Conservation (phyloP, 352 stramenopile species). For the Thalassiosira exigua region DNA sequence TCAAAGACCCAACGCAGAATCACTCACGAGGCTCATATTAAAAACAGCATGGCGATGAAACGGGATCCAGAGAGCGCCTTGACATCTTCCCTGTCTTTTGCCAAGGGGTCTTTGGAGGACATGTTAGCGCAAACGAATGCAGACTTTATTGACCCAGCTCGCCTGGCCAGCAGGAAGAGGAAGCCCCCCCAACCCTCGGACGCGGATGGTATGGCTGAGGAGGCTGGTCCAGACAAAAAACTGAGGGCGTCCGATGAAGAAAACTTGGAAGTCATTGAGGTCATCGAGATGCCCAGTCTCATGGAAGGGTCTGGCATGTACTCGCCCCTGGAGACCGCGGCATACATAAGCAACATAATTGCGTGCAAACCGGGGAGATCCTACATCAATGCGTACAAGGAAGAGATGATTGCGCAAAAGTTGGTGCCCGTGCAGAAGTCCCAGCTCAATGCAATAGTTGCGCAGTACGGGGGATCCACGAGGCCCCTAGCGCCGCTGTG, state of each 20-base stretch:
- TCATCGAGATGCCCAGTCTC: conserved; percentile 7
- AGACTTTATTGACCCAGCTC: conserved; percentile 3
- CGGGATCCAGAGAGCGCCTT: conserved; percentile 10
- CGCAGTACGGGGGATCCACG: not conserved
- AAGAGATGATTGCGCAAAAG: conserved; percentile 20
- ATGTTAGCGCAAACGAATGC: conserved; percentile 13
- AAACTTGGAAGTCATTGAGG: not conserved
- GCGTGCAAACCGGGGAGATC: conserved; percentile 5
- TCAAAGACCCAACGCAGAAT: conserved; percentile 6
- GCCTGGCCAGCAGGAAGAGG: not conserved
- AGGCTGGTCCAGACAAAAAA: not conserved
- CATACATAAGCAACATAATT: conserved; percentile 18
- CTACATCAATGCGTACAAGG: conserved; percentile 21
- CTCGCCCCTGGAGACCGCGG: conserved; percentile 10
- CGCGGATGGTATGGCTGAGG: not conserved
- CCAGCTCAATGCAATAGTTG: conserved; percentile 19
- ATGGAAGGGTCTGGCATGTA: not conserved
- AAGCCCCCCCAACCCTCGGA: not conserved
- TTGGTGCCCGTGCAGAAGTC: conserved; percentile 10
- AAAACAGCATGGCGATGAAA: conserved; percentile 1
- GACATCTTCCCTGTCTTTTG: not conserved
- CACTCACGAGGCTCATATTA: too few relatives aligned
- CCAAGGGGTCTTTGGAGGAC: not conserved
- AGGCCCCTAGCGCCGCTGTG: conserved; percentile 12
- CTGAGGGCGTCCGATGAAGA: conserved; percentile 2